Evolutionary conservation across 768 basidiomycete species (phyloP).

Genomic region (Gymnopilus junonius): DNA sequence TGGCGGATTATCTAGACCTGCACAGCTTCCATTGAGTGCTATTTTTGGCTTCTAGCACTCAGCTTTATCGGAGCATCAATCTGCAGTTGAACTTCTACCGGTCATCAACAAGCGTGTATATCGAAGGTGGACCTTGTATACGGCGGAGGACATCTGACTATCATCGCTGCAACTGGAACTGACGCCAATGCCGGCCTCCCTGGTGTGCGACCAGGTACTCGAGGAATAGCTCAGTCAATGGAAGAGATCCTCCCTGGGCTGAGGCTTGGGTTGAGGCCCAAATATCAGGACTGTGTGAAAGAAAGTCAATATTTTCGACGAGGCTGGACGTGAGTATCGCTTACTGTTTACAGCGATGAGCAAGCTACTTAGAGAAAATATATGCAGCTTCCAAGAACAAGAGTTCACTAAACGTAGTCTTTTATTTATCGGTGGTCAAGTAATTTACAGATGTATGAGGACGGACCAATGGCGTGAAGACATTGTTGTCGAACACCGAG

Average conservation of each 20-base stretch:
- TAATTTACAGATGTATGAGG: background rate
- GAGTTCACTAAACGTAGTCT: conserved; percentile 1
- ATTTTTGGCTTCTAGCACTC: too few relatives aligned
- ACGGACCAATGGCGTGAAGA: conserved; percentile 10
- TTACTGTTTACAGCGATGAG: background rate
- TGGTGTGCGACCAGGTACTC: conserved; percentile 1
- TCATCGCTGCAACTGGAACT: conserved; percentile 3
- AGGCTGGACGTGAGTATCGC: conserved; percentile 10
- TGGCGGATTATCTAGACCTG: too few relatives aligned
- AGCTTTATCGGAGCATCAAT: too few relatives aligned
- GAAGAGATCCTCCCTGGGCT: conserved; percentile 6
- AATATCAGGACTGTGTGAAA: background rate
- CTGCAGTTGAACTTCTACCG: too few relatives aligned
- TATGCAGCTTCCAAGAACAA: conserved; percentile 13
- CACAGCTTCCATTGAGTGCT: too few relatives aligned
- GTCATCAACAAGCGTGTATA: too few relatives aligned
- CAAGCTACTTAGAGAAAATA: background rate
- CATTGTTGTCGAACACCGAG: conserved; percentile 5
- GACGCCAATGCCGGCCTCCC: conserved; percentile 13
- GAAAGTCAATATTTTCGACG: background rate
- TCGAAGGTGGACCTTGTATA: background rate
- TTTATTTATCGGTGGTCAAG: conserved; percentile 8
- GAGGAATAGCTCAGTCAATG: background rate
- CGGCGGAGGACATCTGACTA: background rate
- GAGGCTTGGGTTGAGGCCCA: background rate